Conservation (phyloP, 2,329 filamentous ascomycete genomes). For the Coniochaeta sp. region DNA sequence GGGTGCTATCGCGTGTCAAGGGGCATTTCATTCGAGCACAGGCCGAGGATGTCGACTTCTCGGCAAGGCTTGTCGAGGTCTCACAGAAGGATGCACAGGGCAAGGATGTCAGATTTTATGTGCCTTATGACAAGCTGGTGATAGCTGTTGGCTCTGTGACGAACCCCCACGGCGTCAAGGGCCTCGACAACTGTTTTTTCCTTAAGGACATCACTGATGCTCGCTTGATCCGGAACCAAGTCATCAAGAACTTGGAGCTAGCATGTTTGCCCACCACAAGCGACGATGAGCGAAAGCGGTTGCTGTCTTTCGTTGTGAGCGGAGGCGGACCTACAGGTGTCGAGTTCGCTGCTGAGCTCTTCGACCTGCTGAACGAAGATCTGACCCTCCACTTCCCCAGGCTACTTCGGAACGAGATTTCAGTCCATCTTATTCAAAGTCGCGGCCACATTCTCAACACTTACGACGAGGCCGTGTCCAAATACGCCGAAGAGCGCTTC, state of each 20-base stretch:
- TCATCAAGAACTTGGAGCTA: slow-evolving; percentile 82
- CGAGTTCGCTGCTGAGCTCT: slow-evolving; percentile 94
- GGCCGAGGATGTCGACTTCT: slow-evolving; percentile 87
- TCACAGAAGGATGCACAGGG: slow-evolving; percentile 65
- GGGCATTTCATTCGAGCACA: slow-evolving; percentile 87
- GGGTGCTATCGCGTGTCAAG: slow-evolving; percentile 67
- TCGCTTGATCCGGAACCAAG: slow-evolving; percentile 76
- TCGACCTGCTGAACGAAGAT: slow-evolving; percentile 94
- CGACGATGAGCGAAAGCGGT: slow-evolving; percentile 76
- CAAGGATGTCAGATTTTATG: slow-evolving; percentile 74
- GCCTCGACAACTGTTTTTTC: slow-evolving; percentile 88
- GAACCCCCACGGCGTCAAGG: slow-evolving; percentile 93
- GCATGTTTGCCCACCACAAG: slow-evolving; percentile 88
- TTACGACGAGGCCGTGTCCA: slow-evolving; percentile 89
- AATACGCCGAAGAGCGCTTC: slow-evolving; percentile 87
- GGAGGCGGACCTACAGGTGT: slow-evolving; percentile 95
- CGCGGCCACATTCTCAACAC: slow-evolving; percentile 94
- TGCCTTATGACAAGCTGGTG: slow-evolving; percentile 95
- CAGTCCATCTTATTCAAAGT: slow-evolving; percentile 93
- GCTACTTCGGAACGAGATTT: slow-evolving; percentile 93
- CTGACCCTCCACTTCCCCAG: slow-evolving; percentile 75
- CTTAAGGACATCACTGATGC: slow-evolving; percentile 94
- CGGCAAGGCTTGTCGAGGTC: slow-evolving; percentile 82
- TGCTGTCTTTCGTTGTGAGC: slow-evolving; percentile 93
- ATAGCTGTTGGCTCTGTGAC: slow-evolving; percentile 86